Percentiles rank a stretch among this genome's conserved stretches.
Conservation (phyloP, 139 green algal genomes). For the Pseudopediastrum boryanum region DNA sequence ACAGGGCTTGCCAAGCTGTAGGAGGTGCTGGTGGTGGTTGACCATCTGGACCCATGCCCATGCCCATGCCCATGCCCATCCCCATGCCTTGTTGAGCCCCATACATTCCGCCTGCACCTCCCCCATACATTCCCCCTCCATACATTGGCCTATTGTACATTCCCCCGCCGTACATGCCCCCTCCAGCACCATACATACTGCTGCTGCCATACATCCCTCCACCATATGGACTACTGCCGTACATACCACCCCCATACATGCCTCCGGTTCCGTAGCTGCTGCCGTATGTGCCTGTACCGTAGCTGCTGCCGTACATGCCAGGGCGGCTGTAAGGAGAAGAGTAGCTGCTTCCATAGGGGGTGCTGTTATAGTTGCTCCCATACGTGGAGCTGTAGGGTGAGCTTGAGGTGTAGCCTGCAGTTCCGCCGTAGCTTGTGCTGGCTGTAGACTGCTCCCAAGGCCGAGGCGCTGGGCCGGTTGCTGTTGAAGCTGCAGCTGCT, state of each 20-base stretch:
- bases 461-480: constrained; percentile 14
- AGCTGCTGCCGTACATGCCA: constrained; percentile 21
- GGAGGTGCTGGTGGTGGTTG: constrained; percentile 48
- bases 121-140: constrained; percentile 46
- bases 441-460: constrained; percentile 51
- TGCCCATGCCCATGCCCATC: constrained; percentile 28
- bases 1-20: constrained; percentile 79
- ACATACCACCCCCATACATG: constrained; percentile 56
- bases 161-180: constrained; percentile 45
- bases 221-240: constrained; percentile 43
- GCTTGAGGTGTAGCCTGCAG: not conserved
- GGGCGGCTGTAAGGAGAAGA: not conserved
- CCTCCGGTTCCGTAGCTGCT: constrained; percentile 46
- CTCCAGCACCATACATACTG: constrained; percentile 38
- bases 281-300: constrained; percentile 39
- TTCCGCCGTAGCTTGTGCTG: constrained; percentile 31
- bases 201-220: constrained; percentile 45
- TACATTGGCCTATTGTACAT: constrained; percentile 46
- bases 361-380: constrained; percentile 14
- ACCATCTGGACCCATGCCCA: constrained; percentile 44
- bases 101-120: constrained; percentile 36
- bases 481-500: not conserved
- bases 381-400: constrained; percentile 31
- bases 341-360: constrained; percentile 20
- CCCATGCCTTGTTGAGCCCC: constrained; percentile 39